Base-by-base conservation (phyloP, 306 rosid genomes). In the Medicago lupulina region DNA sequence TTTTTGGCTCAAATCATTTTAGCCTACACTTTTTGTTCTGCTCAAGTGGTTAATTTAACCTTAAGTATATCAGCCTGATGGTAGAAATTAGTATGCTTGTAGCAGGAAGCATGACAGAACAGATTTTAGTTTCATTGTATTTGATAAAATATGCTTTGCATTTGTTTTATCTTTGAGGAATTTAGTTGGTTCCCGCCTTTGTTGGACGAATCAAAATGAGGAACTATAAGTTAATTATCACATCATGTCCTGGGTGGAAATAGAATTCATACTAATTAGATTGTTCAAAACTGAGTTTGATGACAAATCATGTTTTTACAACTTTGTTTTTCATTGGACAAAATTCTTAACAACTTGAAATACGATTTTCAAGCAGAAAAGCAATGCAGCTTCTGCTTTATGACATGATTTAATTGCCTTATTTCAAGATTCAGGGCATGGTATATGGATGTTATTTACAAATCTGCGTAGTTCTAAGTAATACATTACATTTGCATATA, bases 41-140 rank as follows among this genome's bases (percentile, higher is more conserved):
- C 74, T 41, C 78, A 70, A 17, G 44, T 53, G 55, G 38, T 70
- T 60, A 19, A 28, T 58, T 70, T 38, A 41, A 75, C 10, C 38
- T 11, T 3, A 28, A 28, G 41, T 54, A 17, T 54, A 54, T 8
- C 62, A 21, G 43, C 53, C 36, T 8, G 60, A 13, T 72, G 38
- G 34, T 23, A 57, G 70, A 47, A 78, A 47, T 68, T 57, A 31
- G 61, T 44, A 40, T 65, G 49, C 75, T 21, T 71, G 2, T 50
- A 50, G 76, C 68, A 64, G 73, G 39, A 67, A 67, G 28, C 75
- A 78, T 31, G 68, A 51, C 31, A 54, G 43, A 64, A 51, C 41
- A 50, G 7, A 23, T 15, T 31, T 74, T 67, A 34, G 58, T 25
- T 34, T 67, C 60, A 25, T 41, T 31, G 50, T 28, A 31, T 67